These are phyloP conservation scores for Diplodia scrobiculata DNA, from an alignment of 2,329 filamentous ascomycete genomes.

Conservation along the genomic window DNA sequence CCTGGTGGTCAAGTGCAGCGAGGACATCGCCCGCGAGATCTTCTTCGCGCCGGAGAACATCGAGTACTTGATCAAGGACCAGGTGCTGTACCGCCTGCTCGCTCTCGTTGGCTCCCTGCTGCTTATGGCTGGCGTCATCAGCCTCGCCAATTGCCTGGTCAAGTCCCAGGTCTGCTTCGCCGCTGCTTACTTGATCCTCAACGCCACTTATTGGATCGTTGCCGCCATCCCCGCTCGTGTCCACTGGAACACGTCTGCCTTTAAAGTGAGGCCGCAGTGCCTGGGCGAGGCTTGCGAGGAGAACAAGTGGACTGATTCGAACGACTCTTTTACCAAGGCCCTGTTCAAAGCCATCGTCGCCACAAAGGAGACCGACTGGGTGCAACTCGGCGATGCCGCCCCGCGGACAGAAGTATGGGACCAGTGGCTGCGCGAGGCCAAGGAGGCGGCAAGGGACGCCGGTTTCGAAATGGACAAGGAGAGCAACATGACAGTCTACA, in stretches of 20 bases:
- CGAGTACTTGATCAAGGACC: constrained; percentile 49
- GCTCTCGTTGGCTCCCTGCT: constrained; percentile 55
- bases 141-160: constrained; percentile 53
- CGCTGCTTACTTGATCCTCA: constrained; percentile 54
- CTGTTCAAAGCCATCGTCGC: constrained; percentile 55
- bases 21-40: constrained; percentile 54
- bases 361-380: constrained; percentile 50
- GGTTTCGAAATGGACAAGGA: constrained; percentile 2
- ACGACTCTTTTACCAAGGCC: constrained; percentile 50
- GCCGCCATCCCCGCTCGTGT: constrained; percentile 51
- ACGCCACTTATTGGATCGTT: constrained; percentile 55
- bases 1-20: constrained; percentile 53
- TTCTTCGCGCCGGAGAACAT: constrained; percentile 57
- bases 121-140: constrained; percentile 57
- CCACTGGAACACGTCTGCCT: constrained; percentile 54
- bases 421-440: constrained; percentile 47
- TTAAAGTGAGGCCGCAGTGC: constrained; percentile 39
- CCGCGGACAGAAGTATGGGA: constrained; percentile 49
- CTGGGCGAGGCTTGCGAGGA: constrained; percentile 33
- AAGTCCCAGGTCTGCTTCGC: constrained; percentile 55
- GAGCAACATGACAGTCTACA: constrained; percentile 36
- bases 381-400: constrained; percentile 45
- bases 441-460: constrained; percentile 28
- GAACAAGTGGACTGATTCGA: constrained; percentile 33
- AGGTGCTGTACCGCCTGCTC: constrained; percentile 49